Evolutionary conservation across 768 basidiomycete genomes (phyloP).

Genomic region (Mycena rosella): DNA sequence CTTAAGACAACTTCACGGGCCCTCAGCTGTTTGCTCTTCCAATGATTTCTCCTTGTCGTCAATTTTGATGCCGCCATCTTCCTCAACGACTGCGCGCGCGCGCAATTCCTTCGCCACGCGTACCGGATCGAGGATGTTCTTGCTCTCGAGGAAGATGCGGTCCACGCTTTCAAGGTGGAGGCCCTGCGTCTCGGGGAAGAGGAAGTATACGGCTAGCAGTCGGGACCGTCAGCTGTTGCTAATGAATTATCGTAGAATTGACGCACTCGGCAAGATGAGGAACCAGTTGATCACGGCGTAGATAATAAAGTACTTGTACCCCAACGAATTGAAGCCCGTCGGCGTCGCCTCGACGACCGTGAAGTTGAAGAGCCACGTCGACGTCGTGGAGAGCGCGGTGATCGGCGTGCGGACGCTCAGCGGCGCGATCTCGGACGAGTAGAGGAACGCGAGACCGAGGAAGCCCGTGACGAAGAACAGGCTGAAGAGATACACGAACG

Average conservation of each 20-base stretch:
- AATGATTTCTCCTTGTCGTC: conserved; percentile 10
- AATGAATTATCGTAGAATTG: neutral
- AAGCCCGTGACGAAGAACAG: conserved; percentile 35
- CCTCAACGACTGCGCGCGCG: conserved; percentile 1
- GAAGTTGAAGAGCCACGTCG: conserved; percentile 38
- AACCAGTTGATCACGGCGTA: conserved; percentile 36
- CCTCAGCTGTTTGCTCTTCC: conserved; percentile 14
- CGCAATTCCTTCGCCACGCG: conserved; percentile 31
- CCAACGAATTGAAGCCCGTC: conserved; percentile 32
- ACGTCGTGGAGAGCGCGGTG: conserved; percentile 35
- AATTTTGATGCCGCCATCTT: conserved; percentile 15
- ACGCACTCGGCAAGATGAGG: conserved; percentile 35
- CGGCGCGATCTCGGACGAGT: conserved; percentile 35
- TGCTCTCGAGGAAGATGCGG: conserved; percentile 36
- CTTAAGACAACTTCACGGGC: neutral
- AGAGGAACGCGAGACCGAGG: conserved; percentile 39
- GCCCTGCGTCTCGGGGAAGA: conserved; percentile 38
- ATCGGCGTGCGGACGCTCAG: conserved; percentile 35
- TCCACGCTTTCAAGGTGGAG: conserved; percentile 37
- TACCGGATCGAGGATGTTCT: conserved; percentile 32
- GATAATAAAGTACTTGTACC: conserved; percentile 34
- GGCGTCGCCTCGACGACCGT: conserved; percentile 36
- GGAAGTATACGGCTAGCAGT: conserved; percentile 28
- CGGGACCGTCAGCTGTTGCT: neutral
- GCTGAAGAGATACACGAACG: conserved; percentile 37